Conservation (phyloP, 2,329 filamentous ascomycete genomes). For the Scleromitrula shiraiana region DNA sequence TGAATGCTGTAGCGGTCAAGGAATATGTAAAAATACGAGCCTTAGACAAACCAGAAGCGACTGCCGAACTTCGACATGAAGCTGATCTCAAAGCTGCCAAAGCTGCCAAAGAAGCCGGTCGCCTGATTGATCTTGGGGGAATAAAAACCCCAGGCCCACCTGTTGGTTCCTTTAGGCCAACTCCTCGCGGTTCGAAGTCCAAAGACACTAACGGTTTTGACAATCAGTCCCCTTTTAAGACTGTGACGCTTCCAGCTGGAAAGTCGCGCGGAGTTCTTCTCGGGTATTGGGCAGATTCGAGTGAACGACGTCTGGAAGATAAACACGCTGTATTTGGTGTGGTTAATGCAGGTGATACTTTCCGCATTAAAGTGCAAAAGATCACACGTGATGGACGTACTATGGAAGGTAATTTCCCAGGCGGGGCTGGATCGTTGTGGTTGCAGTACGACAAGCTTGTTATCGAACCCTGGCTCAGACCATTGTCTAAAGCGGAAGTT, state of each 20-base stretch:
- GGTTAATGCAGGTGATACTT: conserved; percentile 55
- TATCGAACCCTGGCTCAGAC: conserved; percentile 47
- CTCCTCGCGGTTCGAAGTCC: too few relatives aligned
- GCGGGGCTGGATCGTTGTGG: conserved; percentile 53
- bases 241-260: too few relatives aligned
- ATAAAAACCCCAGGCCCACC: too few relatives aligned
- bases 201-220: background rate
- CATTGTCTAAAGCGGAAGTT: conserved; percentile 45
- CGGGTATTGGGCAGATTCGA: conserved; percentile 52
- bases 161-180: too few relatives aligned
- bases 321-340: conserved; percentile 58
- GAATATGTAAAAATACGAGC: conserved; percentile 52
- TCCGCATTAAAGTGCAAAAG: conserved; percentile 53
- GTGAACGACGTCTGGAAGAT: conserved; percentile 37
- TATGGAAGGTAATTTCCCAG: conserved; percentile 52
- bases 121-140: too few relatives aligned
- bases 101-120: conserved; percentile 21
- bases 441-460: conserved; percentile 54
- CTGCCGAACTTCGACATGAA: conserved; percentile 17
- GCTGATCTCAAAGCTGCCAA: conserved; percentile 20
- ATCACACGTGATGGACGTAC: conserved; percentile 53
- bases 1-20: conserved; percentile 51
- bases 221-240: conserved; percentile 14
- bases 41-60: conserved; percentile 26
- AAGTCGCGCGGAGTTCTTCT: conserved; percentile 35